Conservation (phyloP, 345 rosid genomes). For the Kernera saxatilis region DNA sequence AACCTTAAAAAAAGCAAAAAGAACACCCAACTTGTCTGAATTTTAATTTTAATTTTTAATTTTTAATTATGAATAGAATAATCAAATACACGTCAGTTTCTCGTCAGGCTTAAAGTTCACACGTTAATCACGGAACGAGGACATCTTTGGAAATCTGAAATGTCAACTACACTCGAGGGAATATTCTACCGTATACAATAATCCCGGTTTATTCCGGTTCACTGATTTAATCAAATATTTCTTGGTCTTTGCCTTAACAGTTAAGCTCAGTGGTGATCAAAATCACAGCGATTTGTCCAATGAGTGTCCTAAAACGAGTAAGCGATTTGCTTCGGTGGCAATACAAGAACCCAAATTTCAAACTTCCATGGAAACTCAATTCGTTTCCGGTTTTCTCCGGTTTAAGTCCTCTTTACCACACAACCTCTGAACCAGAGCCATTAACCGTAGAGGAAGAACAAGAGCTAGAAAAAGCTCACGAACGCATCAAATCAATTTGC, state of each 20-base stretch:
- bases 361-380: slow-evolving; percentile 73
- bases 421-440: slow-evolving; percentile 51
- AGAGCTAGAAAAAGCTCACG: slow-evolving; percentile 45
- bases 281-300: slow-evolving; percentile 73
- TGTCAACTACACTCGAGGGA: slow-evolving; percentile 5
- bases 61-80: background rate
- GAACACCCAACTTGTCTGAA: background rate
- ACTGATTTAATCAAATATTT: background rate
- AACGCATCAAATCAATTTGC: slow-evolving; percentile 50
- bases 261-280: slow-evolving; percentile 64
- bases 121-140: slow-evolving; percentile 19
- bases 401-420: slow-evolving; percentile 70
- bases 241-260: slow-evolving; percentile 30
- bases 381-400: slow-evolving; percentile 61
- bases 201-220: slow-evolving; percentile 18
- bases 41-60: background rate
- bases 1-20: slow-evolving; percentile 1
- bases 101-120: slow-evolving; percentile 9
- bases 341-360: slow-evolving; percentile 49
- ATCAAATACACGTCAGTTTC: slow-evolving; percentile 7
- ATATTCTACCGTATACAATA: background rate
- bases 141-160: background rate
- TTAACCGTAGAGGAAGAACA: slow-evolving; percentile 53
- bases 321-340: slow-evolving; percentile 89
- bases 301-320: slow-evolving; percentile 45